Base-by-base conservation (phyloP, 352 stramenopile genomes). In the Phytophthora constricta region DNA sequence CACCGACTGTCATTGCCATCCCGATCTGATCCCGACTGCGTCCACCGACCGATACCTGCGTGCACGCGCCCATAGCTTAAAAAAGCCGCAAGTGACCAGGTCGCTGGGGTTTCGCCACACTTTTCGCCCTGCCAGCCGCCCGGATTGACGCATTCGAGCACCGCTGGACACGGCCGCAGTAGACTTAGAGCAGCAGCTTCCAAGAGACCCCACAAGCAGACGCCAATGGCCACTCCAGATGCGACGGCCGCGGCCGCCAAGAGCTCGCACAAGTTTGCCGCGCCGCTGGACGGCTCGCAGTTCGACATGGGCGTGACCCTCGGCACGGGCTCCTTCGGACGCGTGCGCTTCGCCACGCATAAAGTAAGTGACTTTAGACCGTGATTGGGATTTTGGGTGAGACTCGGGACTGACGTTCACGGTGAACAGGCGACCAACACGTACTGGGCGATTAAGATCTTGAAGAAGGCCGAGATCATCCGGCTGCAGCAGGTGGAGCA, bases 391-490 rank as follows among this genome's bases (percentile, higher is more conserved):
- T 60, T 37, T 23, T n/a, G 5, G 13, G 19, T 14, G 37, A 11
- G 4, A 13, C n/a, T n/a, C n/a, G n/a, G n/a, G n/a, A 37, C 16
- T 52, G 54, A 22, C 34, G 1, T 2, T 58, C 26, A 31, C 31
- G 55, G 53, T 53, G 16, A 47, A 11, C 69, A 97, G 92, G 78
- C 62, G 1, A 97, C 89, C 17, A 86, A 85, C 52, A 91, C 96
- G 53, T 96, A 96, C 63, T 98, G 93, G 89, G 97, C 97, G 39
- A 98, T 99, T 58, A 99, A 99, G 81, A 98, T 99, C 61, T 72
- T 99, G 28, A 98, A 98, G 79, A 99, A 99, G 65, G 82, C 86
- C 11, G 96, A 98, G 70, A 96, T 99, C 68, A 96, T 99, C 51
- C 90, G 94, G 25, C 78, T 98, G 62, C 91, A 98, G 59, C 97